Evolutionary conservation across 768 basidiomycete species (phyloP).

Genomic region (Lactarius deliciosus): DNA sequence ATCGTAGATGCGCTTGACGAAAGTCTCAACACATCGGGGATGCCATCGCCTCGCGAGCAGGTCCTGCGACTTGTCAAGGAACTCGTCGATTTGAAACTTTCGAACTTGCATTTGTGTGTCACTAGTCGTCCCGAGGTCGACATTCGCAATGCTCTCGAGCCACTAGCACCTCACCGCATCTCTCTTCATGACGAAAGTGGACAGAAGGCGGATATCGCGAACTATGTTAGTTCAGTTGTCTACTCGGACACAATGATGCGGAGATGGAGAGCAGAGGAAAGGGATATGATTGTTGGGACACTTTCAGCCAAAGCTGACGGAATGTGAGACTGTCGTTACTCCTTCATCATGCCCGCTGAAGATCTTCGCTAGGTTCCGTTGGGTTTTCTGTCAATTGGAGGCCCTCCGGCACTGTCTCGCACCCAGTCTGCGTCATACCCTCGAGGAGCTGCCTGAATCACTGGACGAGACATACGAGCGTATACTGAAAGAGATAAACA

Average conservation of each 20-base stretch:
- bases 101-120: neutral
- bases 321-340: neutral
- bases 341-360: neutral
- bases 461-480: constrained; percentile 5
- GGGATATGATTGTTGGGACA: neutral
- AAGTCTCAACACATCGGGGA: constrained; percentile 3
- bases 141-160: neutral
- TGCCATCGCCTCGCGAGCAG: neutral
- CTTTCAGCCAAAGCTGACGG: constrained; percentile 3
- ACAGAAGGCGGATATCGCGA: neutral
- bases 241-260: neutral
- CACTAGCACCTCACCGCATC: neutral
- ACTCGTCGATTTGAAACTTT: neutral
- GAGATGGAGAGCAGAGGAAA: neutral
- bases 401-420: neutral
- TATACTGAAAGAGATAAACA: neutral
- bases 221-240: neutral
- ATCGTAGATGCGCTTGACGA: constrained; percentile 1
- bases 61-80: neutral
- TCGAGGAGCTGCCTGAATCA: neutral
- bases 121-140: neutral
- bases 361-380: neutral
- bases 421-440: neutral
- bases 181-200: neutral
- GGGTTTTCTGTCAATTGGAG: constrained; percentile 2